A percentile compares a stretch with the other conserved stretches of the same genome.
These are phyloP conservation scores for Melanogaster broomeanus DNA, from an alignment of 768 basidiomycete species.

Conservation along the genomic window DNA sequence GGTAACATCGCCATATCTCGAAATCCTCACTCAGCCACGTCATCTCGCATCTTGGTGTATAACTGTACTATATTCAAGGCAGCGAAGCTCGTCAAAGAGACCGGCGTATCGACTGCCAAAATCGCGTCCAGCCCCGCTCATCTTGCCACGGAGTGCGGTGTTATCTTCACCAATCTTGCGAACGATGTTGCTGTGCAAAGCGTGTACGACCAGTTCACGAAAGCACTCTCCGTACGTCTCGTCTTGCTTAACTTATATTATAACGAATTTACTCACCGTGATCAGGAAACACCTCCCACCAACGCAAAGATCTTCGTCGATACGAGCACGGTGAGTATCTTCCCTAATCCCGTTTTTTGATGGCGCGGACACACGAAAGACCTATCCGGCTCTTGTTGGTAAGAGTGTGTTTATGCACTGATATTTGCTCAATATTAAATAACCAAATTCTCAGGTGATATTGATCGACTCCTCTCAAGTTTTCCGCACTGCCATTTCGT, in stretches of 20 bases:
- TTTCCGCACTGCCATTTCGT: constrained; percentile 65
- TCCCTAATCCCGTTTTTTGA: neutral
- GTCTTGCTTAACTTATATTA: neutral
- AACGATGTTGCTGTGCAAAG: constrained; percentile 69
- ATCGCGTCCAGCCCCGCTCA: constrained; percentile 61
- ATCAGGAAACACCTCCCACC: constrained; percentile 42
- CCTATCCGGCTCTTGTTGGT: constrained; percentile 59
- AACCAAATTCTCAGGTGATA: constrained; percentile 48
- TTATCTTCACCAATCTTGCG: constrained; percentile 74
- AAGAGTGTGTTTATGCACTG: constrained; percentile 3
- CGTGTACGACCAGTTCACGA: constrained; percentile 61
- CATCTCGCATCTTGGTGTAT: constrained; percentile 70
- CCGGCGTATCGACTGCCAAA: constrained; percentile 53
- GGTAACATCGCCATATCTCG: constrained; percentile 69
- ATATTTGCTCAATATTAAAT: neutral
- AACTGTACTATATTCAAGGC: constrained; percentile 71
- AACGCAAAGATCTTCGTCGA: constrained; percentile 80
- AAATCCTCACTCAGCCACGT: constrained; percentile 36
- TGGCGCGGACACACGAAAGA: constrained; percentile 35
- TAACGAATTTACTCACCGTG: constrained; percentile 4
- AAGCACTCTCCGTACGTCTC: constrained; percentile 53
- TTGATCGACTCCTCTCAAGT: constrained; percentile 66
- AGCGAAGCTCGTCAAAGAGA: constrained; percentile 54
- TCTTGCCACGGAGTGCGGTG: constrained; percentile 65
- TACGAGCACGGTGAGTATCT: constrained; percentile 70